Evolutionary conservation across 2,329 filamentous ascomycete genomes (phyloP).

Genomic region (Colletotrichum agaves): DNA sequence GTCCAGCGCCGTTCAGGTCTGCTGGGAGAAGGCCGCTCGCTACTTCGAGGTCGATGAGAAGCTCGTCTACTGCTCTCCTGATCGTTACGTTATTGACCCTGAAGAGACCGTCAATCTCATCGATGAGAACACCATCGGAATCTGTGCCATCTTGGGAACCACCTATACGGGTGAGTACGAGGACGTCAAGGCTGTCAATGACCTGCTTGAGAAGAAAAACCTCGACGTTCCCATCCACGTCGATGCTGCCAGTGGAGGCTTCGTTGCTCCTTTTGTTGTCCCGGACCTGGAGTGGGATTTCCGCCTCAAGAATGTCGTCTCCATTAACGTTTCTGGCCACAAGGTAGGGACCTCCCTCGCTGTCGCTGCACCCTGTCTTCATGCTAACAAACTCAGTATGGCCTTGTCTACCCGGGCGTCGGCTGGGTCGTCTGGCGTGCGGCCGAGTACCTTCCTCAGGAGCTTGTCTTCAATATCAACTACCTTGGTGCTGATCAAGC

Average conservation of each 20-base stretch:
- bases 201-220: conserved; percentile 78
- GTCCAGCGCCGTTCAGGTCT: conserved; percentile 95
- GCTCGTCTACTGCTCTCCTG: conserved; percentile 72
- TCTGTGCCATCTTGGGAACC: conserved; percentile 89
- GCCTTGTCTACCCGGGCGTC: conserved; percentile 85
- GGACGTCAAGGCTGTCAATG: conserved; percentile 91
- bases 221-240: conserved; percentile 92
- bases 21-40: conserved; percentile 92
- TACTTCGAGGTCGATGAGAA: conserved; percentile 96
- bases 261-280: conserved; percentile 90
- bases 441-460: conserved; percentile 84
- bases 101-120: conserved; percentile 68
- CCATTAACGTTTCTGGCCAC: conserved; percentile 94
- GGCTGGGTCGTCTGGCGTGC: conserved; percentile 94
- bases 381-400: conserved; percentile 53
- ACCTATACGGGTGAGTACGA: conserved; percentile 98
- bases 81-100: conserved; percentile 73
- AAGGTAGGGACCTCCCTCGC: conserved; percentile 61
- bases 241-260: conserved; percentile 91
- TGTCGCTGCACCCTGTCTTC: not conserved
- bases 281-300: conserved; percentile 93
- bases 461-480: conserved; percentile 99
- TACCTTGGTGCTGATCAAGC: conserved; percentile 96
- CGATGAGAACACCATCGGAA: conserved; percentile 84
- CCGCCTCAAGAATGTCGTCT: conserved; percentile 85